Conservation (phyloP, 208 protist genomes). For the Crithidia brevicula region DNA sequence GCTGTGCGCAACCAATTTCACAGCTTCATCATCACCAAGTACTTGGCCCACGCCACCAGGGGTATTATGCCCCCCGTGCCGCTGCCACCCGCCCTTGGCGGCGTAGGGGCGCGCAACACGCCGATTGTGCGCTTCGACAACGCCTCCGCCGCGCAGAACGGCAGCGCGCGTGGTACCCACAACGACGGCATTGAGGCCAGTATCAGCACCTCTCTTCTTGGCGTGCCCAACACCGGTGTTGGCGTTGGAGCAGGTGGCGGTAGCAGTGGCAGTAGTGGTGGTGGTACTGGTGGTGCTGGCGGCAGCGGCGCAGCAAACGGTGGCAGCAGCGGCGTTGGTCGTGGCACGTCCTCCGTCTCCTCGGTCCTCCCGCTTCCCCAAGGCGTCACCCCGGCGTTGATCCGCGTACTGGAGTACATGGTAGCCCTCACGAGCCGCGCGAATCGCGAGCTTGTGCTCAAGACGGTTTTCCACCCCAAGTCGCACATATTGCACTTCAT, state of each 20-base stretch:
- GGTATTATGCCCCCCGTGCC: conserved; percentile 48
- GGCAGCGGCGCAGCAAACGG: not conserved
- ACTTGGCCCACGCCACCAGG: conserved; percentile 49
- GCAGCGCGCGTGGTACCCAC: not conserved
- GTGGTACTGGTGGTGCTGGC: not conserved
- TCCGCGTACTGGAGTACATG: conserved; percentile 72
- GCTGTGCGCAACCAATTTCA: conserved; percentile 66
- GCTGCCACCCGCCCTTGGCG: conserved; percentile 35
- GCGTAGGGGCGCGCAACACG: conserved; percentile 19
- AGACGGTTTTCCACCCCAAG: conserved; percentile 63
- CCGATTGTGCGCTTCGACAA: conserved; percentile 55
- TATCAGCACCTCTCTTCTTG: conserved; percentile 5
- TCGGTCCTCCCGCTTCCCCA: conserved; percentile 37
- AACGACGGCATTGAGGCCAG: conserved; percentile 14
- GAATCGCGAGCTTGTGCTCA: conserved; percentile 63
- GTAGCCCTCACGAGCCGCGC: conserved; percentile 37
- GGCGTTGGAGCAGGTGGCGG: conserved; percentile 12
- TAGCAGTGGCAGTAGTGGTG: not conserved
- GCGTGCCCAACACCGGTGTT: conserved; percentile 16
- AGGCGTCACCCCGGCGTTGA: conserved; percentile 57
- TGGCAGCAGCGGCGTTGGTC: not conserved
- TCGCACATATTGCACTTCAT: conserved; percentile 66
- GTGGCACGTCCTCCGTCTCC: not conserved
- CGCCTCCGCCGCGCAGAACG: conserved; percentile 24
- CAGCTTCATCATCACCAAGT: conserved; percentile 71